Conservation (phyloP, 257 asterid species). For the Pogostemon cablin region DNA sequence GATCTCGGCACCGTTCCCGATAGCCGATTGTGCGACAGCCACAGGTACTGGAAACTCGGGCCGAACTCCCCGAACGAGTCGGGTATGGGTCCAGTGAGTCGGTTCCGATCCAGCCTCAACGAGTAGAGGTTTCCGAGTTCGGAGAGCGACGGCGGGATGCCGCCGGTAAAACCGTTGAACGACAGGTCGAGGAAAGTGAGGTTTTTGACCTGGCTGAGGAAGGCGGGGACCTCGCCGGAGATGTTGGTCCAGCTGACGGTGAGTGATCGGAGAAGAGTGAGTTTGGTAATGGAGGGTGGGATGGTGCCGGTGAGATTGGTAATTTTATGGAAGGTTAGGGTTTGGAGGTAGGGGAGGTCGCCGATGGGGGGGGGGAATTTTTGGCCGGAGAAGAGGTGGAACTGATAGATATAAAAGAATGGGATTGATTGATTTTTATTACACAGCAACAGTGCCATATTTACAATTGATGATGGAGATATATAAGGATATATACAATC, state of each 20-base stretch:
- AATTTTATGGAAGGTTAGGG: slow-evolving; percentile 38
- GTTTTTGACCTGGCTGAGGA: slow-evolving; percentile 43
- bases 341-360: slow-evolving; percentile 51
- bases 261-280: slow-evolving; percentile 39
- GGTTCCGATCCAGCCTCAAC: slow-evolving; percentile 52
- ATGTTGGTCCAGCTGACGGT: slow-evolving; percentile 45
- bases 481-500: too few species aligned
- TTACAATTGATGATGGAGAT: too few species aligned
- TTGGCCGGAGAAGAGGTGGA: slow-evolving; percentile 50
- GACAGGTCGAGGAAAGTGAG: slow-evolving; percentile 44
- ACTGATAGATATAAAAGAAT: not conserved
- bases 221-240: slow-evolving; percentile 55
- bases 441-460: too few species aligned
- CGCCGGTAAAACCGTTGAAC: slow-evolving; percentile 45
- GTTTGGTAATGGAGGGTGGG: slow-evolving; percentile 46
- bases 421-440: too few species aligned
- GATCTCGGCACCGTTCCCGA: slow-evolving; percentile 54
- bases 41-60: slow-evolving; percentile 41
- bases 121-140: slow-evolving; percentile 38
- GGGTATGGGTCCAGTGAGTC: slow-evolving; percentile 60
- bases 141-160: slow-evolving; percentile 51
- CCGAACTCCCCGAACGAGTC: slow-evolving; percentile 48
- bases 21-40: slow-evolving; percentile 63
- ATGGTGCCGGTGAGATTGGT: slow-evolving; percentile 61
- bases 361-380: slow-evolving; percentile 55